Evolutionary conservation across 345 rosid species (phyloP), one percentile per base, ranked within the genome.

Genomic region (Noccaea bulbosa): DNA sequence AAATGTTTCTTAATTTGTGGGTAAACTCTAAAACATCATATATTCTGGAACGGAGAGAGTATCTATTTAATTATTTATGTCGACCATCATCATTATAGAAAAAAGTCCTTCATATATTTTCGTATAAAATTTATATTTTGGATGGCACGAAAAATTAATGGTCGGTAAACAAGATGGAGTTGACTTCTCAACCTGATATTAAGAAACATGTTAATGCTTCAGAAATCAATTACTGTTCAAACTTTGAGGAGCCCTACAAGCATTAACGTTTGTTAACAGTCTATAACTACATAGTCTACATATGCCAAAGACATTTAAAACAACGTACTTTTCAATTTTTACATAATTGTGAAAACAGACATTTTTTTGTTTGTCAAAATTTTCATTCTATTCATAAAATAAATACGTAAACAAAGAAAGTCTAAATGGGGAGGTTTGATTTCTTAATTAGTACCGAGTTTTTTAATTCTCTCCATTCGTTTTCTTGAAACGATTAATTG

Each of bases 81-180:
- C 55, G 38, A 20, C 69, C 48, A 53, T 44, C 34, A 15, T 55
- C 39, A 38, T 17, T 48, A 48, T 33, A 33, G 15, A 39, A 24
- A 37, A 58, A 27, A 9, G 67, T 15, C 54, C 5, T 15, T 35
- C 11, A 11, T 6, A 62, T 16, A 48, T 22, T 46, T 38, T 11
- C 11, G 3, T 53, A 62, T 43, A 34, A 37, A 22, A 49, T 9
- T 2, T 22, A 45, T 7, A 38, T 17, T 51, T 45, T 54, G 49
- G 57, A 64, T 73, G 37, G 11, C 17, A 39, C 40, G 16, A 17
- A 49, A 33, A 30, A 58, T 32, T 10, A 58, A 39, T 56, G 20
- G 76, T 65, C 65, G 52, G 71, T 64, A 38, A 14, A 15, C 32
- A n/a, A 72, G 37, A 38, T 55, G 35, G 55, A 66, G 72, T 66